Evolutionary conservation across 768 basidiomycete species (phyloP), one percentile per base, ranked within the genome.

Genomic region (Russula sp.): DNA sequence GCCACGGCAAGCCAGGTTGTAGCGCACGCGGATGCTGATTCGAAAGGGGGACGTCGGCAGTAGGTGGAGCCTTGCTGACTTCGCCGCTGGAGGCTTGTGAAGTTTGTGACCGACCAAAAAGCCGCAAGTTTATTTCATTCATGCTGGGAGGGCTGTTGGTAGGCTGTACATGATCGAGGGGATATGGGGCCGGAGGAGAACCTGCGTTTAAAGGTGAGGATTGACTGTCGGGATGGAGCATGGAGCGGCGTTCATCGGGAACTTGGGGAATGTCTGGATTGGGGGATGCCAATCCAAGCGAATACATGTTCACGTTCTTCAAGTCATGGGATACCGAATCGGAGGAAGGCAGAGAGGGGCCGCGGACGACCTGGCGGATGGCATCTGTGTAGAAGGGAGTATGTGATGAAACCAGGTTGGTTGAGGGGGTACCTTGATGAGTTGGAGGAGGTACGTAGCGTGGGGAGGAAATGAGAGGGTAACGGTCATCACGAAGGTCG

Each of bases 401-500:
- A 25, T 36, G 39, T 20, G 60, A 54, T 22, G 55, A 7, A 63
- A 43, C 18, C 14, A 32, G 16, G 56, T 50, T 56, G 22, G 32
- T n/a, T 1, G 35, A 51, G 32, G 48, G 32, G 10, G 43, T 29
- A 14, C 14, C 22, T 29, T 36, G 56, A 9, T 58, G 53, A 13
- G 38, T 46, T 58, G 42, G 7, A 14, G 61, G 46, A 56, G 65
- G 47, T 55, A 53, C 47, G 61, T 62, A 49, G 61, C 53, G 49
- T 25, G 68, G 54, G 35, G 72, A 59, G 20, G 75, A 68, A 51
- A 75, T 59, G 18, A 47, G 50, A 16, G 80, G 75, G 66, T 86
- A 85, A 69, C 86, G 78, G 69, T 80, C 81, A 75, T 86, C 86
- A 68, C 79, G 77, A 71, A 83, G 79, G 72, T 85, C 83, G 64